Evolutionary conservation across 352 stramenopile genomes (phyloP).

Genomic region (Globisporangium emineosum): DNA sequence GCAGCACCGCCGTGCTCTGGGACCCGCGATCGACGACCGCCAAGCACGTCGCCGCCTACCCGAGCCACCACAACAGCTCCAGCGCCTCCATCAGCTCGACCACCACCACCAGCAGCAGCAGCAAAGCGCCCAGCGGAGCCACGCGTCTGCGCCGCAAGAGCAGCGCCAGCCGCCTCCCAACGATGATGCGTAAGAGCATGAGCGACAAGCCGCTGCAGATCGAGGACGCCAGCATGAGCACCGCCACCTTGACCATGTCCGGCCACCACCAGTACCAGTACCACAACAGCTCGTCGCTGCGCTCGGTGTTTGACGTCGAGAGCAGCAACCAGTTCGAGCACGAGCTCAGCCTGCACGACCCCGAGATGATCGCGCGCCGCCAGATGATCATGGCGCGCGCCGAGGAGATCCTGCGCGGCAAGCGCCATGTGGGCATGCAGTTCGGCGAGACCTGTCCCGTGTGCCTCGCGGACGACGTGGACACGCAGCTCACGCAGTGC

Average conservation of each 20-base stretch:
- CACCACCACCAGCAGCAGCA: background rate
- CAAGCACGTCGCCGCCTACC: slow-evolving; percentile 14
- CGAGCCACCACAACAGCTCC: background rate
- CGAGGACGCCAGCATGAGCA: slow-evolving; percentile 4
- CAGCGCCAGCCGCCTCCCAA: slow-evolving; percentile 17
- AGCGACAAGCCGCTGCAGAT: slow-evolving; percentile 27
- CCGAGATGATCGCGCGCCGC: slow-evolving; percentile 24
- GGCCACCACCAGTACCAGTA: slow-evolving; percentile 7
- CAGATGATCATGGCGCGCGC: slow-evolving; percentile 48
- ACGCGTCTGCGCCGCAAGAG: slow-evolving; percentile 28
- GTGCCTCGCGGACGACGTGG: slow-evolving; percentile 68
- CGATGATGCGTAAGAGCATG: slow-evolving; percentile 27
- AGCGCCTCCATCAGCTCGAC: background rate
- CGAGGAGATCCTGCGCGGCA: slow-evolving; percentile 60
- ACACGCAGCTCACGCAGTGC: slow-evolving; percentile 62
- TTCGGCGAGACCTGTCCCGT: slow-evolving; percentile 63
- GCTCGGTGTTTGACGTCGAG: slow-evolving; percentile 29
- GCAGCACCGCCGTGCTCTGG: background rate
- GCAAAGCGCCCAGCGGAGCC: background rate
- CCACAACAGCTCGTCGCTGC: slow-evolving; percentile 32
- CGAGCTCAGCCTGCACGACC: slow-evolving; percentile 23
- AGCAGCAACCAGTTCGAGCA: slow-evolving; percentile 14
- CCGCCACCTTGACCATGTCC: background rate
- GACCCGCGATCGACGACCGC: slow-evolving; percentile 14
- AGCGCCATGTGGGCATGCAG: slow-evolving; percentile 63